These are phyloP conservation scores for Iberis pinnata DNA, from an alignment of 345 rosid genomes.

Conservation along the genomic window DNA sequence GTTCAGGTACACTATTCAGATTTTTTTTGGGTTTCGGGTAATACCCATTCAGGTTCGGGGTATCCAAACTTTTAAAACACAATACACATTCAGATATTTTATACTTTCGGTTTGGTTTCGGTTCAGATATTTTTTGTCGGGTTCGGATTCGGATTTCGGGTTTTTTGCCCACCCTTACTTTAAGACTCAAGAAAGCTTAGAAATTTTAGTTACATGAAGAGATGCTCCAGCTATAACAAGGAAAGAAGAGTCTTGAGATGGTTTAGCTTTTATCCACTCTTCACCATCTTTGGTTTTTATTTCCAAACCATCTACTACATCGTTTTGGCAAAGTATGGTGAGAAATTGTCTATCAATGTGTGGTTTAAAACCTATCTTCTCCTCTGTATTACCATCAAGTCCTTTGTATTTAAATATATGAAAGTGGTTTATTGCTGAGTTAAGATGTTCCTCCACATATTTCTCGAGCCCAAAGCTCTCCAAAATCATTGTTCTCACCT, in stretches of 20 bases:
- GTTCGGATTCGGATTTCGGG: too few relatives aligned
- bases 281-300: conserved; percentile 31
- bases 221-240: conserved; percentile 34
- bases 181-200: conserved; percentile 28
- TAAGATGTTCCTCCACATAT: conserved; percentile 27
- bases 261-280: conserved; percentile 32
- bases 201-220: conserved; percentile 36
- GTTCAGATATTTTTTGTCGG: too few relatives aligned
- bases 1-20: too few relatives aligned
- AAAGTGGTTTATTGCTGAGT: conserved; percentile 28
- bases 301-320: conserved; percentile 36
- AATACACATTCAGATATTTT: too few relatives aligned
- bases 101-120: too few relatives aligned
- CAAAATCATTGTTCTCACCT: conserved; percentile 36
- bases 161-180: too few relatives aligned
- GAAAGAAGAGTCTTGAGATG: conserved; percentile 36
- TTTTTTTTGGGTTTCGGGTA: too few relatives aligned
- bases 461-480: conserved; percentile 36
- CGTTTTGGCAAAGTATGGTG: conserved; percentile 42
- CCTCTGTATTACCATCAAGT: neutral
- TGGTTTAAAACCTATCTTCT: conserved; percentile 20
- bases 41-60: too few relatives aligned
- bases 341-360: conserved; percentile 45
- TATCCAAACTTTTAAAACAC: too few relatives aligned
- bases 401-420: conserved; percentile 36